Evolutionary conservation across 306 rosid genomes (phyloP).

Genomic region (Pyrus betulifolia): DNA sequence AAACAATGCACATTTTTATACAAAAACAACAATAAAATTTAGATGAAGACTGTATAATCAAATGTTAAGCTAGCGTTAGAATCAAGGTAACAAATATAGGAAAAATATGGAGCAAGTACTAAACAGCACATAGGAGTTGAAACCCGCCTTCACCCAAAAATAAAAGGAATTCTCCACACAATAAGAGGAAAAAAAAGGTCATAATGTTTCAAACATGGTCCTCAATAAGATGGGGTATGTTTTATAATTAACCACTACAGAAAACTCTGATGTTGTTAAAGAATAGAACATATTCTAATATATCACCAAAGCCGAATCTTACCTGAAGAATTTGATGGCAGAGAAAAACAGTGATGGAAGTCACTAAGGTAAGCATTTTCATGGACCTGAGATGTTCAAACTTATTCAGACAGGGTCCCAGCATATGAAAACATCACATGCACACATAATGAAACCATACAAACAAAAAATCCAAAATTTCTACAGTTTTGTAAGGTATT

Average conservation of each 20-base stretch:
- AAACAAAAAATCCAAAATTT: background rate
- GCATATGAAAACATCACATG: background rate
- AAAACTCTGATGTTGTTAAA: background rate
- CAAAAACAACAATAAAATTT: background rate
- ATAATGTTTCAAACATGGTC: background rate
- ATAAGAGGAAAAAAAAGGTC: background rate
- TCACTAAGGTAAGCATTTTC: conserved; percentile 91
- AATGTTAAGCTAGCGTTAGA: background rate
- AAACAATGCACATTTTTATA: background rate
- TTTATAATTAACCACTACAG: background rate
- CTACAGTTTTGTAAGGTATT: background rate
- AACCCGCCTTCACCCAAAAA: background rate
- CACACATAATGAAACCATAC: background rate
- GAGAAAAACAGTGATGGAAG: conserved; percentile 83
- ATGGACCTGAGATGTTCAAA: conserved; percentile 67
- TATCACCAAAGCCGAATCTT: conserved; percentile 10
- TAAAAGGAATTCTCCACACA: background rate
- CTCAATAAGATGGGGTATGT: background rate
- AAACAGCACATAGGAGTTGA: background rate
- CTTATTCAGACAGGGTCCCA: conserved; percentile 7
- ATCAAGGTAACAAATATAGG: background rate
- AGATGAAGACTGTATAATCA: background rate
- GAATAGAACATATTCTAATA: background rate
- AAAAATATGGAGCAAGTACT: background rate
- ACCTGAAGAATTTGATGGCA: conserved; percentile 74